These are phyloP conservation scores for Lasiodiplodia hormozganensis DNA, from an alignment of 2,329 filamentous ascomycete genomes.

Conservation along the genomic window DNA sequence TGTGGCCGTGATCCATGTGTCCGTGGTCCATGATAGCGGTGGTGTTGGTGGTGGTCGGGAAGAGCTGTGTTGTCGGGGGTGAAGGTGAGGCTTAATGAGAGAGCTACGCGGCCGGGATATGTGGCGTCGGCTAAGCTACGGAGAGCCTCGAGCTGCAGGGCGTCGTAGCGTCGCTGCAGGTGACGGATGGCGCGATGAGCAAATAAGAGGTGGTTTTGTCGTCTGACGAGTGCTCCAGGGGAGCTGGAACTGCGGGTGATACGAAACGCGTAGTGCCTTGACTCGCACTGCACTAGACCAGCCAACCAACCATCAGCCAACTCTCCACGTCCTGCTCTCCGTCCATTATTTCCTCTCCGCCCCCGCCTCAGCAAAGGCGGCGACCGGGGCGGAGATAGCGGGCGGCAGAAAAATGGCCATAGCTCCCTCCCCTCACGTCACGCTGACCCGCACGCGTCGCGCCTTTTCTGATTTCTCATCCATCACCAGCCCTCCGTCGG, in stretches of 20 bases:
- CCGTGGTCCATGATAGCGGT: constrained; percentile 2
- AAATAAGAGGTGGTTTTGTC: constrained; percentile 24
- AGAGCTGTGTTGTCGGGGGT: constrained; percentile 1
- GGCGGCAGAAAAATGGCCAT: constrained; percentile 14
- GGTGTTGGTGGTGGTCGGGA: constrained; percentile 10
- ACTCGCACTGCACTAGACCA: background rate
- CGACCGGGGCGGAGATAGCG: background rate
- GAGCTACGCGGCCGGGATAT: background rate
- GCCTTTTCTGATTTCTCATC: constrained; percentile 25
- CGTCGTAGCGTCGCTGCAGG: background rate
- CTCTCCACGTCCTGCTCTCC: background rate
- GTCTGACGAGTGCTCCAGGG: background rate
- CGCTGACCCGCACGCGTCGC: background rate
- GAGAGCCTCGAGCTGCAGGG: background rate
- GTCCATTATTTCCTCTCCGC: background rate
- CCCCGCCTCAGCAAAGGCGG: constrained; percentile 2
- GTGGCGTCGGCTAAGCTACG: background rate
- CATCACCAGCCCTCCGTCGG: background rate
- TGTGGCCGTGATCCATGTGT: constrained; percentile 39
- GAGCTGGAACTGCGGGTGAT: background rate
- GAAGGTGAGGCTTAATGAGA: background rate
- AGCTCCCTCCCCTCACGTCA: constrained; percentile 5
- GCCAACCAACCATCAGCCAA: background rate
- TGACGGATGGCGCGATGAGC: background rate
- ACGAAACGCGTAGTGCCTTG: constrained; percentile 10